phyloP scores from a whole-genome alignment of 2,329 filamentous ascomycete genomes.

The Niveomyces coronatus region DNA sequence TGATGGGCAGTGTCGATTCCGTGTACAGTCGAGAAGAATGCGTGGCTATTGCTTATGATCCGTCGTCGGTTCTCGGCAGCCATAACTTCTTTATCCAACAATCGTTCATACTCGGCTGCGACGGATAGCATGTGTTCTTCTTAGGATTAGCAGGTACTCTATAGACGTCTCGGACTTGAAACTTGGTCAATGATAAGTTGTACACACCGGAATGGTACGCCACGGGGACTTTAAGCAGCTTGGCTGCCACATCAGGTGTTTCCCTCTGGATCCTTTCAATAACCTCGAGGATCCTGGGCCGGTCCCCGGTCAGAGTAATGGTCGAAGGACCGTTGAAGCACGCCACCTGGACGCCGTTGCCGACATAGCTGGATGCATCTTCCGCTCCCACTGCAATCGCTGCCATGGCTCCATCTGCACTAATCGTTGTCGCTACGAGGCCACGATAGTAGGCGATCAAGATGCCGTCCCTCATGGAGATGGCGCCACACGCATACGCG shows the following conservation, averaged over 20 bases:
- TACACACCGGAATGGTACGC: slow-evolving; percentile 31
- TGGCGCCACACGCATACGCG: too few relatives aligned
- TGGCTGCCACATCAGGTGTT: slow-evolving; percentile 20
- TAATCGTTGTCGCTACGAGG: neutral
- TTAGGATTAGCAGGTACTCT: too few relatives aligned
- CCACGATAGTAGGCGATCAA: neutral
- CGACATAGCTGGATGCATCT: slow-evolving; percentile 19
- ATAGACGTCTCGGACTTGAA: neutral
- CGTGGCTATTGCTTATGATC: too few relatives aligned
- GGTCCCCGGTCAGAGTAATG: slow-evolving; percentile 27
- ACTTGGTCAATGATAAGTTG: slow-evolving; percentile 12
- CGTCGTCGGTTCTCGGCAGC: too few relatives aligned
- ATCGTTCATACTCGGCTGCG: too few relatives aligned
- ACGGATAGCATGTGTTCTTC: too few relatives aligned
- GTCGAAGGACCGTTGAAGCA: slow-evolving; percentile 27
- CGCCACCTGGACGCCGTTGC: slow-evolving; percentile 20
- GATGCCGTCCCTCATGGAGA: neutral
- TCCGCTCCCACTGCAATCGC: slow-evolving; percentile 25
- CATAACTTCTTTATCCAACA: too few relatives aligned
- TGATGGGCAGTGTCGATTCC: too few relatives aligned
- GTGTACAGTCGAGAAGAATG: too few relatives aligned
- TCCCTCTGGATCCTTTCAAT: slow-evolving; percentile 19
- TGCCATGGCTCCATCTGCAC: slow-evolving; percentile 24
- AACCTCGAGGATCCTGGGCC: slow-evolving; percentile 15
- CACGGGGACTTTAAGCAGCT: slow-evolving; percentile 26